Evolutionary conservation across 805 yeast species (phyloP), one percentile per base, ranked within the genome.

Genomic region (Sungouiozyma ichnusensis): DNA sequence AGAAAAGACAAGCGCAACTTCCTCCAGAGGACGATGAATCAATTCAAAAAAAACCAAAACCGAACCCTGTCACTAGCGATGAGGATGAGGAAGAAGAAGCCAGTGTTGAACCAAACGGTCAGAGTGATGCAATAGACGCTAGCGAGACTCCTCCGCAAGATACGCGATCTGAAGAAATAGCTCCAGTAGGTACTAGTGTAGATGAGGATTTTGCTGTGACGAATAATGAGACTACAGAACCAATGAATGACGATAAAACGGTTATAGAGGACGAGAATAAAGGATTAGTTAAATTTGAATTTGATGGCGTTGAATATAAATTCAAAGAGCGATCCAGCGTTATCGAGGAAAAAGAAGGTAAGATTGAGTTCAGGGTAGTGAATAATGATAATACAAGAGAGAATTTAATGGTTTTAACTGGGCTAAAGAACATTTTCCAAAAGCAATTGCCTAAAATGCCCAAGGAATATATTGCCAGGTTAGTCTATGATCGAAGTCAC

Each of bases 361-460:
- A 82, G 51, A 92, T 92, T 46, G 96, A 90, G 61, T 90, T 92
- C 56, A 71, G 97, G 43, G 99, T 92, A 27, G 99, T 92, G 20
- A 92, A 92, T 63, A 90, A 92, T 65, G 97, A 92, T 60, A 85
- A 87, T 57, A 72, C 87, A 2, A 73, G 73, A 46, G 98, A 92
- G 54, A 85, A 76, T 60, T 68, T 92, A 69, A 85, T 92, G 71
- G 90, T 92, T 39, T 68, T 92, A 48, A 92, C 97, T 0, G 99
- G 99, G 1, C 65, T 92, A 48, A 92, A 92, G 64, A 92, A 90
- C 59, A 90, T 92, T 49, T 92, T 92, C 62, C 98, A 92, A 60
- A 88, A 88, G 55, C 99, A 92, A 65, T 72, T 92, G 48, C 99
- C 99, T 2, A 90, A 92, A 64, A 92, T 92, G 99, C 99, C 99